phyloP scores from a whole-genome alignment of 352 stramenopile genomes.

The Pythium phragmitis region DNA sequence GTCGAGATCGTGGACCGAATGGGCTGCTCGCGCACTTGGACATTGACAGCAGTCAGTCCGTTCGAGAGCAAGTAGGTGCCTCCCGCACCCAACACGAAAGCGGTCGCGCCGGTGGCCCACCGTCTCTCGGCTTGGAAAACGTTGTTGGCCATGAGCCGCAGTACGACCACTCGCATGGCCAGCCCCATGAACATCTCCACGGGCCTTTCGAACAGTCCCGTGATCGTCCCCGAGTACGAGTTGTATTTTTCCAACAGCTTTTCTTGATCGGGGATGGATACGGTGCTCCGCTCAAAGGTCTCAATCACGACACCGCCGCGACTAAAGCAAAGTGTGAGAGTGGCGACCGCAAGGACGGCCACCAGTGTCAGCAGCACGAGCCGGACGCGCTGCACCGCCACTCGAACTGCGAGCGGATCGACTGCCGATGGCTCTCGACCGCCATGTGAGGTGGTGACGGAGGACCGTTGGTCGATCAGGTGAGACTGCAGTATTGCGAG shows the following conservation, averaged over 20 bases:
- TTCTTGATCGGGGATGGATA: constrained; percentile 1
- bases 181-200: constrained; percentile 1
- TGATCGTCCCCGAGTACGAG: not conserved
- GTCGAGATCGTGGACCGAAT: not conserved
- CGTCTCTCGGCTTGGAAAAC: not conserved
- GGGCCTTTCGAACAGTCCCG: not conserved
- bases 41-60: not conserved
- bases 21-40: constrained; percentile 9
- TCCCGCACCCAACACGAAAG: not conserved
- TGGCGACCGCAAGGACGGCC: not conserved
- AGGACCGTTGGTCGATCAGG: no score
- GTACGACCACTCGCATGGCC: not conserved
- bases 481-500: no score
- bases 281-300: not conserved
- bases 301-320: not conserved
- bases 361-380: constrained; percentile 1
- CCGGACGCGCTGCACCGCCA: not conserved
- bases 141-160: not conserved
- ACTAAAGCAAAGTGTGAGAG: not conserved
- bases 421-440: no score
- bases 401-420: not conserved
- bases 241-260: constrained; percentile 14
- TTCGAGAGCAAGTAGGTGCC: constrained; percentile 3
- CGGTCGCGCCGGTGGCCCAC: not conserved
- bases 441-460: no score